Conservation (phyloP, 2,329 filamentous ascomycete species). For the Ampelomyces quisqualis region DNA sequence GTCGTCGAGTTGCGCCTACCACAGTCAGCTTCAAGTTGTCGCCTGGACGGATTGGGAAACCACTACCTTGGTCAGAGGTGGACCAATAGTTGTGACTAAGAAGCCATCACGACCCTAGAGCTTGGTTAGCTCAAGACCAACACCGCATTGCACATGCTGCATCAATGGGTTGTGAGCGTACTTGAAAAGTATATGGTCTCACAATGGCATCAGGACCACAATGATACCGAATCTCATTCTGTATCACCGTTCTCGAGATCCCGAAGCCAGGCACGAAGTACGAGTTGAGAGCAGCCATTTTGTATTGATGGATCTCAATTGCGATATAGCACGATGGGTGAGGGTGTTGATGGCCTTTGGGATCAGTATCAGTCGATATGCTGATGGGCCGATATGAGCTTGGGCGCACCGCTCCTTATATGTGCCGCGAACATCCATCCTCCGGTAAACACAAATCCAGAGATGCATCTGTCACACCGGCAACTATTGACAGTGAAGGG, state of each 20-base stretch:
- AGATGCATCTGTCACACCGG: conserved; percentile 15
- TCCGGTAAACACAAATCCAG: conserved; percentile 7
- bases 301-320: neutral
- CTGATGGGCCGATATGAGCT: conserved; percentile 16
- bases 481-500: conserved; percentile 6
- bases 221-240: conserved; percentile 47
- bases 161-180: conserved; percentile 15
- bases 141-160: conserved; percentile 4
- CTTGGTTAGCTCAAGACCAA: conserved; percentile 23
- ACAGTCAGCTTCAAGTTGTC: conserved; percentile 12
- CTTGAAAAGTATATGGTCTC: conserved; percentile 47
- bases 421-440: conserved; percentile 7
- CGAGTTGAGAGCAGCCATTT: conserved; percentile 38
- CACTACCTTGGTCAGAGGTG: conserved; percentile 45
- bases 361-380: conserved; percentile 13
- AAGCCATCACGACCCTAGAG: conserved; percentile 47
- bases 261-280: conserved; percentile 48
- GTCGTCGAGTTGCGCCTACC: conserved; percentile 47
- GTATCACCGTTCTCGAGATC: conserved; percentile 48
- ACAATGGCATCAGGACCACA: conserved; percentile 48
- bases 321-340: conserved; percentile 1
- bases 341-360: conserved; percentile 11
- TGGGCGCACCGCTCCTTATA: conserved; percentile 28
- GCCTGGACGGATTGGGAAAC: neutral
- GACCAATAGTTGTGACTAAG: conserved; percentile 44